Evolutionary conservation across 129 eudicot genomes (phyloP).

Genomic region (Tagetes patula): DNA sequence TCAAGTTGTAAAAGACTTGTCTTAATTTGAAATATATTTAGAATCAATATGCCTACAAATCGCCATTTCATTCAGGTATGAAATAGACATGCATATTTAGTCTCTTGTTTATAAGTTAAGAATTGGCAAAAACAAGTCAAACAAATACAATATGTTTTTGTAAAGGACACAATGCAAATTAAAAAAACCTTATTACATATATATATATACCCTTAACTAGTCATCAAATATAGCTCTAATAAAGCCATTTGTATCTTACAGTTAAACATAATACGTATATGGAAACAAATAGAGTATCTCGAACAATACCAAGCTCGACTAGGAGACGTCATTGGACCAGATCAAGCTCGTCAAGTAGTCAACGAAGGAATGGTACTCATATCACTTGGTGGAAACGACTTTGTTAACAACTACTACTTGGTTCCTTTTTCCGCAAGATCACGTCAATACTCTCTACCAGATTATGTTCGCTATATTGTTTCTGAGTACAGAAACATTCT

Average conservation of each 20-base stretch:
- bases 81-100: neutral
- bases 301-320: slow-evolving; percentile 39
- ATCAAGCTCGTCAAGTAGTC: slow-evolving; percentile 19
- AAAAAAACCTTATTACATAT: neutral
- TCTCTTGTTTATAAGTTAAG: neutral
- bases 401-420: slow-evolving; percentile 41
- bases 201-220: neutral
- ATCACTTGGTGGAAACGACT: slow-evolving; percentile 45
- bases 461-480: slow-evolving; percentile 32
- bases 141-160: neutral
- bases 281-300: slow-evolving; percentile 35
- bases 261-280: slow-evolving; percentile 38
- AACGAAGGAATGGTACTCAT: slow-evolving; percentile 32
- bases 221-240: neutral
- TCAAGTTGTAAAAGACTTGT: neutral
- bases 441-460: slow-evolving; percentile 35
- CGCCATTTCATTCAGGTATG: too few relatives aligned
- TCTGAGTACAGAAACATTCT: slow-evolving; percentile 35
- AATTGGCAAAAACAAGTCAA: neutral
- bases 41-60: too few relatives aligned
- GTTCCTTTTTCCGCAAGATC: slow-evolving; percentile 41
- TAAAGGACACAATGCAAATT: neutral
- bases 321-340: slow-evolving; percentile 22
- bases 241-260: neutral
- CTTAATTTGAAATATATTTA: too few relatives aligned